Base-by-base conservation (phyloP, 1,284 basidiomycete genomes). In the Entoloma clypeatum region DNA sequence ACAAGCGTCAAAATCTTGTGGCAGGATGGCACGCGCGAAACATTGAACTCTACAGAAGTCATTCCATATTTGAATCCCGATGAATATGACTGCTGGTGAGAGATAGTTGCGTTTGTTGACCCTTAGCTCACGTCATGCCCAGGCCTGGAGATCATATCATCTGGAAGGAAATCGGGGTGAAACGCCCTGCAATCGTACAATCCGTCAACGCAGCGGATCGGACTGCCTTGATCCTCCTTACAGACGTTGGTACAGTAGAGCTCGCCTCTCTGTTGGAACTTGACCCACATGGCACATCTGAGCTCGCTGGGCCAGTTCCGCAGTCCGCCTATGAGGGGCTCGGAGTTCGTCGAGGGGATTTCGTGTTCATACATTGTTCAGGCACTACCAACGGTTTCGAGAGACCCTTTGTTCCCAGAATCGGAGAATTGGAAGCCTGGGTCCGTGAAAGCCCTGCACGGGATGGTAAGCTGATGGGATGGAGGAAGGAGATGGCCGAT, bases 111-210 rank as follows among this genome's bases (percentile, higher is more conserved):
- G 38, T 16, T 6, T 28, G 10, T n/a, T 27, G 27, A 41, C 44
- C 22, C 33, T 33, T 34, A 50, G 35, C 46, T 33, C 40, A 39
- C 50, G 35, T 30, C 44, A 42, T 36, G 32, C 34, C 3, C 36
- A 90, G 90, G 90, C 92, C 92, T 3, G 92, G 93, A 19, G 92
- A 96, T 54, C 82, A 90, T 61, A 82, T 94, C 7, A 56, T 92
- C n/a, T 93, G 87, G 82, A 85, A 84, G 55, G 78, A 73, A 27
- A 88, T 91, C 61, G 81, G 79, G 33, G 71, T 70, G 55, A 74
- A 68, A 38, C 73, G 75, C 25, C 69, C 81, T 28, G 92, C 83
- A 1, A 75, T 95, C 45, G 81, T 96, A 6, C 91, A 93, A 60
- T 72, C 71, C 14, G 88, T 89, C 40, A 77, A 89, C 56, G 77